phyloP scores from a whole-genome alignment of 2,329 filamentous ascomycete genomes.

The Fusarium lyarnte region DNA sequence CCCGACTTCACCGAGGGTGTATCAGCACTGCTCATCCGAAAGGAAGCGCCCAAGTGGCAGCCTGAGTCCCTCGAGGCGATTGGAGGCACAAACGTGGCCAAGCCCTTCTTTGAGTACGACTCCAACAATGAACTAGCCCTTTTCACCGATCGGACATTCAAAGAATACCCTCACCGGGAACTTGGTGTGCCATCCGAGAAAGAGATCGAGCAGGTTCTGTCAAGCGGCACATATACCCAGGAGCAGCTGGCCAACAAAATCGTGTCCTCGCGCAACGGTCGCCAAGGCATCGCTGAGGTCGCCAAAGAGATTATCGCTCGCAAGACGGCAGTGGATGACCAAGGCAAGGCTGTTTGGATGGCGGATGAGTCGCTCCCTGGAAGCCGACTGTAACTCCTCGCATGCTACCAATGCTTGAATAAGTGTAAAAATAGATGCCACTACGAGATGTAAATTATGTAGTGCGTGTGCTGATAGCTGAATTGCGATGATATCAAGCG shows the following conservation, averaged over 20 bases:
- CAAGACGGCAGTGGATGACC: conserved; percentile 62
- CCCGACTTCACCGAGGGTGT: conserved; percentile 94
- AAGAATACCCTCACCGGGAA: conserved; percentile 75
- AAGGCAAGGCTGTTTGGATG: conserved; percentile 56
- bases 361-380: conserved; percentile 41
- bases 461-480: conserved; percentile 42
- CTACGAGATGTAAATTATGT: conserved; percentile 27
- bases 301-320: conserved; percentile 74
- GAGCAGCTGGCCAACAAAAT: conserved; percentile 72
- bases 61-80: conserved; percentile 79
- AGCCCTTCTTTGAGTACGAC: conserved; percentile 73
- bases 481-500: conserved; percentile 29
- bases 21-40: conserved; percentile 79
- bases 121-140: conserved; percentile 64
- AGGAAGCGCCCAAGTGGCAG: conserved; percentile 77
- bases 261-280: conserved; percentile 65
- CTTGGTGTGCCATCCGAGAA: conserved; percentile 80
- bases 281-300: conserved; percentile 75
- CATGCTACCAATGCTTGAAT: conserved; percentile 14
- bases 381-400: conserved; percentile 47
- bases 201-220: conserved; percentile 62
- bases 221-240: conserved; percentile 52
- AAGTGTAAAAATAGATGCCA: conserved; percentile 44
- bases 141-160: conserved; percentile 70
- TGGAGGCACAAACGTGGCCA: conserved; percentile 61